phyloP scores from a whole-genome alignment of 495 filamentous ascomycete genomes.

The Neurospora intermedia region DNA sequence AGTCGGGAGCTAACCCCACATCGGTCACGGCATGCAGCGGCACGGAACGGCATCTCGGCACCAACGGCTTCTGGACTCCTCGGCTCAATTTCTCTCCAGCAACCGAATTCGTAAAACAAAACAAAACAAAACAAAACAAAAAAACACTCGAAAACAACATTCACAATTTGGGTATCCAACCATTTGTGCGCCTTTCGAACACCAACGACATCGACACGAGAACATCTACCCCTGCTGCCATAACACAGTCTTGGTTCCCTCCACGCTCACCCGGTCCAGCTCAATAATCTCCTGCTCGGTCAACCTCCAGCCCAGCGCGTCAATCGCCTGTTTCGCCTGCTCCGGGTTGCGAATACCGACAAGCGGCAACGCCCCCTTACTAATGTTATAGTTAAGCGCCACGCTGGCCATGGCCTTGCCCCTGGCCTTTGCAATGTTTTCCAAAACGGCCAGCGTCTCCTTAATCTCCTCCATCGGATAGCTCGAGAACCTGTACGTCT shows the following conservation, averaged over 20 bases:
- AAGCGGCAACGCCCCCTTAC: background rate
- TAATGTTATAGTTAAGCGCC: conserved; percentile 33
- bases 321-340: background rate
- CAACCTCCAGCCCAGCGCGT: background rate
- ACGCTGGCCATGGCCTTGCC: conserved; percentile 23
- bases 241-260: conserved; percentile 1
- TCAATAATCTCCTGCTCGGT: background rate
- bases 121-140: background rate
- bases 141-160: background rate
- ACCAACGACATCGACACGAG: background rate
- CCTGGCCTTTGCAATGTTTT: conserved; percentile 18
- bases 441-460: conserved; percentile 6
- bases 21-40: background rate
- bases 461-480: conserved; percentile 4
- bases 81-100: background rate
- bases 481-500: conserved; percentile 4
- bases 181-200: background rate
- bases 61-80: background rate
- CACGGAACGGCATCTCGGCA: background rate
- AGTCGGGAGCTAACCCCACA: background rate
- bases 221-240: conserved; percentile 8
- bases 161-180: background rate
- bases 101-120: background rate
- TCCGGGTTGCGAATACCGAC: background rate
- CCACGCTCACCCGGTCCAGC: conserved; percentile 3